These are phyloP conservation scores for Simplicillium aogashimaense DNA, from an alignment of 2,329 filamentous ascomycete genomes.

Conservation along the genomic window DNA sequence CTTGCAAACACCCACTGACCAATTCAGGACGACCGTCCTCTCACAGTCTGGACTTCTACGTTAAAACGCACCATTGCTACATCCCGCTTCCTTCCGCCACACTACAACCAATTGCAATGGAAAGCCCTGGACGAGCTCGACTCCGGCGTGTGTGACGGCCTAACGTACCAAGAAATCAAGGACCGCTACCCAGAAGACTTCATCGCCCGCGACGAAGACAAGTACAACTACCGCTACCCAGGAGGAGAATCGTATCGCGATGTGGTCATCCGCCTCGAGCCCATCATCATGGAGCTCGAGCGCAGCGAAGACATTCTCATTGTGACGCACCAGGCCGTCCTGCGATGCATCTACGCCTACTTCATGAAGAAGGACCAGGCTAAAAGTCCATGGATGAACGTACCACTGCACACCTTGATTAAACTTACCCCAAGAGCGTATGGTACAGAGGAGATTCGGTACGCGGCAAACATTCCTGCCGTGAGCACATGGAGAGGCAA, in stretches of 20 bases:
- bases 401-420: constrained; percentile 91
- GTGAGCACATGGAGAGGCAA: constrained; percentile 96
- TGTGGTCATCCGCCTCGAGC: constrained; percentile 93
- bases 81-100: constrained; percentile 65
- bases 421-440: constrained; percentile 94
- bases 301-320: constrained; percentile 95
- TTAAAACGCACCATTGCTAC: constrained; percentile 83
- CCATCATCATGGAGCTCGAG: constrained; percentile 99
- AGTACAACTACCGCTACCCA: constrained; percentile 98
- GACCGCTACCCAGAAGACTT: constrained; percentile 90
- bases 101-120: constrained; percentile 95
- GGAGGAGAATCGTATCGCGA: constrained; percentile 94
- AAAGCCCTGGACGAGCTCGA: constrained; percentile 97
- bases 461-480: constrained; percentile 84
- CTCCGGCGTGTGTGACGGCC: constrained; percentile 88
- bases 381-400: constrained; percentile 95
- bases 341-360: constrained; percentile 96
- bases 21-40: constrained; percentile 44
- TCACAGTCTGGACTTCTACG: constrained; percentile 55
- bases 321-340: constrained; percentile 92
- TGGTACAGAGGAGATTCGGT: constrained; percentile 79
- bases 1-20: constrained; percentile 15
- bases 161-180: constrained; percentile 94
- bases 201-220: constrained; percentile 89
- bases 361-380: constrained; percentile 97